Evolutionary conservation across 257 asterid species (phyloP).

Genomic region (Striga asiatica): DNA sequence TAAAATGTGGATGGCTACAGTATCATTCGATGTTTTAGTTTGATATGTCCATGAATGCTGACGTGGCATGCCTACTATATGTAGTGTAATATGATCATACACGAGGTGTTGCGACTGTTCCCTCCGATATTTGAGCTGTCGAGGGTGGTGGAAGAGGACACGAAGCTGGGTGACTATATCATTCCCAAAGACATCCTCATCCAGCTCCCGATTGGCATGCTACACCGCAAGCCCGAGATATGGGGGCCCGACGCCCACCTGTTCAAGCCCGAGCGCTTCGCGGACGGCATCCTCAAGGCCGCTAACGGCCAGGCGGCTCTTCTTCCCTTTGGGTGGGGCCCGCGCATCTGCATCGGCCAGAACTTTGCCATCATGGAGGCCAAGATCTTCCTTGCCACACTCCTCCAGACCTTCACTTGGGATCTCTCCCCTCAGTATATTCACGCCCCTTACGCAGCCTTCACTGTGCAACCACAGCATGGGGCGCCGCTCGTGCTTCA

Average conservation of each 20-base stretch:
- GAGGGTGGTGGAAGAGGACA: conserved; percentile 21
- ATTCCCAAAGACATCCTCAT: conserved; percentile 25
- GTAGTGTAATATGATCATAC: background rate
- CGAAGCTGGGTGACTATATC: conserved; percentile 23
- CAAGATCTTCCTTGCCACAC: conserved; percentile 24
- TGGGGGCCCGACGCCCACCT: conserved; percentile 35
- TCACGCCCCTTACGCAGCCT: conserved; percentile 25
- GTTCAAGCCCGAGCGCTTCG: conserved; percentile 31
- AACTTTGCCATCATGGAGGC: conserved; percentile 29
- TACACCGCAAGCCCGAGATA: conserved; percentile 23
- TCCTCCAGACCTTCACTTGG: conserved; percentile 22
- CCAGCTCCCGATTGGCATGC: conserved; percentile 19
- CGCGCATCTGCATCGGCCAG: conserved; percentile 32
- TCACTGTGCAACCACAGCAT: conserved; percentile 31
- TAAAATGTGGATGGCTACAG: background rate
- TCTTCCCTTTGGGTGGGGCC: conserved; percentile 37
- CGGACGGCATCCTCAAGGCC: conserved; percentile 25
- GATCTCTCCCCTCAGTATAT: conserved; percentile 23
- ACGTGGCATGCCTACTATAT: background rate
- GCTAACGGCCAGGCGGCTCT: conserved; percentile 27
- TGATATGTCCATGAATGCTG: too few species aligned
- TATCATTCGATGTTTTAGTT: too few species aligned
- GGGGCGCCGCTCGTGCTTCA: conserved; percentile 31
- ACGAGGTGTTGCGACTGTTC: background rate
- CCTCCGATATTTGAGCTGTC: background rate